Conservation (phyloP, 805 yeast species). For the Torulaspora microellipsoides region DNA sequence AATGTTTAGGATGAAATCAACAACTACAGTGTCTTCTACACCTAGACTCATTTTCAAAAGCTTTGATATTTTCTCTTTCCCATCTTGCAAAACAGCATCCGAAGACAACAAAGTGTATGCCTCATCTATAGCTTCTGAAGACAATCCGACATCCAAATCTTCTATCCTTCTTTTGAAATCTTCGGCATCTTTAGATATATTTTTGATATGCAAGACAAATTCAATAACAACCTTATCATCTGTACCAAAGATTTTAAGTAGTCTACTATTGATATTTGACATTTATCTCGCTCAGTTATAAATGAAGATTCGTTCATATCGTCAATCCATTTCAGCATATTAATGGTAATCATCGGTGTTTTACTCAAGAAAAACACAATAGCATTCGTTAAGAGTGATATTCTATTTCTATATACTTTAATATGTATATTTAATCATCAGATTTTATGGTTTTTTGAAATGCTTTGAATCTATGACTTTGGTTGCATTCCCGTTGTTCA, state of each 20-base stretch:
- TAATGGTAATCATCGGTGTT: too few species aligned
- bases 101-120: constrained; percentile 11
- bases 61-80: constrained; percentile 3
- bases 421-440: too few species aligned
- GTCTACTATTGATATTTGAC: constrained; percentile 11
- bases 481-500: too few species aligned
- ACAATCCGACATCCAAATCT: constrained; percentile 42
- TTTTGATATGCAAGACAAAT: constrained; percentile 41
- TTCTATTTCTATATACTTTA: too few species aligned
- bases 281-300: background rate
- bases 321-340: too few species aligned
- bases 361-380: too few species aligned
- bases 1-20: constrained; percentile 22
- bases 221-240: constrained; percentile 45
- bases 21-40: constrained; percentile 21
- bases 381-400: too few species aligned
- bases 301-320: too few species aligned
- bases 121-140: constrained; percentile 12
- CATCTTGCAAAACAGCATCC: background rate
- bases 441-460: too few species aligned
- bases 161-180: constrained; percentile 38
- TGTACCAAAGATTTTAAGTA: constrained; percentile 31
- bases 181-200: constrained; percentile 28
- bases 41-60: constrained; percentile 15
- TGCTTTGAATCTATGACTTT: too few species aligned